Base-by-base conservation (phyloP, 371 early-diverging fungal species). In the Gilbertella persicaria region DNA sequence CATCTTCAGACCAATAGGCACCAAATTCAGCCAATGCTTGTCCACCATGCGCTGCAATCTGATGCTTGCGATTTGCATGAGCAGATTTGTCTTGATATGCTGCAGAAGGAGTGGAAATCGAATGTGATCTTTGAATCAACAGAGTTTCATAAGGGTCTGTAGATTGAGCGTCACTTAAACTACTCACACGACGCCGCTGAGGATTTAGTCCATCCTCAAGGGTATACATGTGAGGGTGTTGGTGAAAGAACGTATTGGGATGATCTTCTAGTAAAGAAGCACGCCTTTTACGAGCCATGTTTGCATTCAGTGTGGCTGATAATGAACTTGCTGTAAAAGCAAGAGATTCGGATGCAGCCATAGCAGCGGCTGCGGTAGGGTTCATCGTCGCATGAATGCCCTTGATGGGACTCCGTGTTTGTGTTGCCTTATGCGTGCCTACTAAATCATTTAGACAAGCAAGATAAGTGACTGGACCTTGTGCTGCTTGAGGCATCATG, bases 401-500 rank as follows among this genome's bases (percentile, higher is more conserved):
- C 25, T 36, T 39, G n/a, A 58, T 44, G 2, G 51, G 69, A 23
- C 59, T 62, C 44, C 84, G 81, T 4, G 79, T 79, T 33, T 84
- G 85, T 19, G 76, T 70, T 2, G 88, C 82, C 13, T 80, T 75
- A 48, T 88, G 87, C 78, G 87, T 82, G 4, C 90, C 91, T 8
- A 89, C 91, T 43, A 89, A 74, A 63, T 91, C 91, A 36, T 86
- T 84, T 39, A 89, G 66, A 60, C 91, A 91, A 8, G 90, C 87
- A 16, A 91, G 62, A 33, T 91, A 91, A 14, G 86, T 81, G 9
- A 81, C 84, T 2, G 75, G 69, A 26, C 50, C 53, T n/a, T 69
- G 53, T 19, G 71, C 26, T 36, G 69, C 64, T 53, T 78, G 73
- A 43, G 82, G 71, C 71, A 60, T 86, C 86, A 33, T 60, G 70